Conservation (phyloP, 345 rosid species). For the Eucalyptus regnans region DNA sequence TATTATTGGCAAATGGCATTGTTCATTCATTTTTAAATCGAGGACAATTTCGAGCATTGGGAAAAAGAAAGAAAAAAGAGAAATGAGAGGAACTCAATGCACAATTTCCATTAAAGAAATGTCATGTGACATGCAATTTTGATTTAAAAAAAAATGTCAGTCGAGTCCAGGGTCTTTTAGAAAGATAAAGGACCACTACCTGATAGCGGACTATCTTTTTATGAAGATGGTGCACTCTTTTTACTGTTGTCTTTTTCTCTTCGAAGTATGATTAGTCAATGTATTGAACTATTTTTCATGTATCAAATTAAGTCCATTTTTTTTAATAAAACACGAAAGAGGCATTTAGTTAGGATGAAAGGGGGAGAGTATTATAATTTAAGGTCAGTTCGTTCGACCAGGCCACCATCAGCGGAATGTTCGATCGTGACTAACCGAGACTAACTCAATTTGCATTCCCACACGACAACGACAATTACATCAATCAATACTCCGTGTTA, state of each 20-base stretch:
- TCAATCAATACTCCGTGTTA: too few relatives aligned
- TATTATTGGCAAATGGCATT: neutral
- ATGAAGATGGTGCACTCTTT: neutral
- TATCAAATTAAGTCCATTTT: neutral
- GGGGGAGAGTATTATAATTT: neutral
- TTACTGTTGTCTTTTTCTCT: neutral
- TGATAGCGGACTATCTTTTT: neutral
- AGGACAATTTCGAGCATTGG: neutral
- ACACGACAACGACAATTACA: neutral
- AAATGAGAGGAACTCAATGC: neutral
- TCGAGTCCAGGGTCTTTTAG: too few relatives aligned
- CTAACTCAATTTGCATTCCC: neutral
- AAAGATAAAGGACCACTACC: neutral
- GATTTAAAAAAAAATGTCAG: neutral
- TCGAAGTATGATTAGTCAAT: neutral
- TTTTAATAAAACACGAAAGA: neutral
- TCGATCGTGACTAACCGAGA: neutral
- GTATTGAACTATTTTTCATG: neutral
- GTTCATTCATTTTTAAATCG: neutral
- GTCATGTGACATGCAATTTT: neutral
- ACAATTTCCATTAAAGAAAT: neutral
- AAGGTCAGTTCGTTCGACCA: neutral
- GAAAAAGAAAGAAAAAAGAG: neutral
- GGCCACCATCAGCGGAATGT: neutral
- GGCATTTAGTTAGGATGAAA: neutral